Conservation (phyloP, 2,329 filamentous ascomycete species). For the Penicillium sp. region DNA sequence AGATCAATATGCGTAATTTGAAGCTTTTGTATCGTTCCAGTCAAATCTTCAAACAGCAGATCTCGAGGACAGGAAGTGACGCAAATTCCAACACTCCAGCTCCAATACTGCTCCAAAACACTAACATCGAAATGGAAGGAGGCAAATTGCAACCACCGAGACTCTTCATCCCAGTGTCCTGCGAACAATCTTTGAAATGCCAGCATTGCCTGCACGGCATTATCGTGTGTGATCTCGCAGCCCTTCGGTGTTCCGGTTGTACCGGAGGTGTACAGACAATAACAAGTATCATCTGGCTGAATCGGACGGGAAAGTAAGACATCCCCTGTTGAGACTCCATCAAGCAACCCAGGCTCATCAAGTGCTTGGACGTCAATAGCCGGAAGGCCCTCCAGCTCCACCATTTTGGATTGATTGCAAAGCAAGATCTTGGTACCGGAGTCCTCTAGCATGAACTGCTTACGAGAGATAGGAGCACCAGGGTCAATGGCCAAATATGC, state of each 20-base stretch:
- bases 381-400: constrained; percentile 37
- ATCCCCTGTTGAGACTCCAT: constrained; percentile 36
- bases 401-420: constrained; percentile 51
- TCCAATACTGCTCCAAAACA: constrained; percentile 92
- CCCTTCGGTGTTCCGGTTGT: constrained; percentile 86
- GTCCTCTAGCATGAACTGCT: constrained; percentile 74
- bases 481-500: constrained; percentile 80
- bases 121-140: constrained; percentile 95
- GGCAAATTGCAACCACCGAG: constrained; percentile 88
- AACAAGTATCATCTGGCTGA: constrained; percentile 62
- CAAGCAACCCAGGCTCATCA: constrained; percentile 43
- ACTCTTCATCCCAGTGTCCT: constrained; percentile 70
- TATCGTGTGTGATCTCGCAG: constrained; percentile 84
- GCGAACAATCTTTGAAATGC: constrained; percentile 77
- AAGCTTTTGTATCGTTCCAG: constrained; percentile 68
- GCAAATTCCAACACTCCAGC: constrained; percentile 85
- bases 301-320: constrained; percentile 38
- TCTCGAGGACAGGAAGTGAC: constrained; percentile 81
- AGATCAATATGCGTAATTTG: constrained; percentile 87
- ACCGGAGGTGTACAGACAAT: constrained; percentile 84
- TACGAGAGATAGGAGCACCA: constrained; percentile 68
- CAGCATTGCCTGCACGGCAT: constrained; percentile 84
- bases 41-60: constrained; percentile 79
- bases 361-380: constrained; percentile 48
- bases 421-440: constrained; percentile 66